Conservation (phyloP, 192 early-diverging fungal genomes). For the Entomortierella parvispora region DNA sequence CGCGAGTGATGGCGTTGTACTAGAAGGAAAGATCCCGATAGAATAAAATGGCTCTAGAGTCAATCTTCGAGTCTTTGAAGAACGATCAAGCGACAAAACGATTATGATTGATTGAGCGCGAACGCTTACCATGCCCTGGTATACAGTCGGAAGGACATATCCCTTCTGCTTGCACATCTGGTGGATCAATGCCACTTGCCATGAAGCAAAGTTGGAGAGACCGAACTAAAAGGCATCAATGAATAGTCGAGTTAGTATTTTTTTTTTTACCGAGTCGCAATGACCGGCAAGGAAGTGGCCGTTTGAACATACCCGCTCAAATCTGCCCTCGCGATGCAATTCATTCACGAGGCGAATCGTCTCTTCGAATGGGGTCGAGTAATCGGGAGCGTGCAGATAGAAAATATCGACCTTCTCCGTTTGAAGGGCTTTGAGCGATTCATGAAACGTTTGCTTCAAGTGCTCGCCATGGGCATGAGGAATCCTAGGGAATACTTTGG, state of each 20-base stretch:
- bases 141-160: conserved; percentile 27
- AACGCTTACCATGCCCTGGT: conserved; percentile 27
- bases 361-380: conserved; percentile 55
- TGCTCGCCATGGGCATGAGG: conserved; percentile 50
- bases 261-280: too few relatives aligned
- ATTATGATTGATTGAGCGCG: too few relatives aligned
- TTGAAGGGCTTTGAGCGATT: conserved; percentile 57
- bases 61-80: too few relatives aligned
- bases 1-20: conserved; percentile 47
- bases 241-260: too few relatives aligned
- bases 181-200: conserved; percentile 23
- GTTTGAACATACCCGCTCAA: conserved; percentile 31
- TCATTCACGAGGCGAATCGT: conserved; percentile 64
- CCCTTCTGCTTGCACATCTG: conserved; percentile 33
- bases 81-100: too few relatives aligned
- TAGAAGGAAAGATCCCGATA: neutral
- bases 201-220: conserved; percentile 16
- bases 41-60: too few relatives aligned
- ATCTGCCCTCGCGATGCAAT: conserved; percentile 60
- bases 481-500: neutral
- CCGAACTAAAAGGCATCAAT: conserved; percentile 27
- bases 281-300: too few relatives aligned
- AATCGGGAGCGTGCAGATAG: conserved; percentile 68
- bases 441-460: conserved; percentile 22
- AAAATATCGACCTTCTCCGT: conserved; percentile 62